These are phyloP conservation scores for Hysterangium stoloniferum DNA, from an alignment of 768 basidiomycete species.

Conservation along the genomic window DNA sequence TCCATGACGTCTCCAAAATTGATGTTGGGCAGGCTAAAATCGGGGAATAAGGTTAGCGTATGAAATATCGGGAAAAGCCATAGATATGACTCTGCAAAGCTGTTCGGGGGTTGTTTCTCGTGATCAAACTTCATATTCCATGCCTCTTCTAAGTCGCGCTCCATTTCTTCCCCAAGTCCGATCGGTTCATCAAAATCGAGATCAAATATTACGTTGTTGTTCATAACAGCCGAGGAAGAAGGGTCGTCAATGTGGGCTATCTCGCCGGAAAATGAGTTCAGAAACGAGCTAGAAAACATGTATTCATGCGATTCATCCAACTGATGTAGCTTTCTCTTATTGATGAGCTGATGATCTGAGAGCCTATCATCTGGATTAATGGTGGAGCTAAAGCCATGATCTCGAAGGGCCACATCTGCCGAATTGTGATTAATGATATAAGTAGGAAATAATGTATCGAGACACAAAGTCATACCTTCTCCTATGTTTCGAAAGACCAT, in stretches of 20 bases:
- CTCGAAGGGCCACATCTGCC: not conserved
- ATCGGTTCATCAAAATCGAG: constrained; percentile 42
- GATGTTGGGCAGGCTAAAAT: not conserved
- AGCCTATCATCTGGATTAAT: not conserved
- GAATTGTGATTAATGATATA: too few species aligned
- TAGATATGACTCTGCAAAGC: not conserved
- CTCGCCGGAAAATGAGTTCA: constrained; percentile 23
- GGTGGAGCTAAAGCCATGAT: not conserved
- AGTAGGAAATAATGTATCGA: not conserved
- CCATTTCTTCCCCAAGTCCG: constrained; percentile 60
- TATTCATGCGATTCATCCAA: constrained; percentile 67
- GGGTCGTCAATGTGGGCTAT: constrained; percentile 25
- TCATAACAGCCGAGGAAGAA: constrained; percentile 44
- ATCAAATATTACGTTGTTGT: constrained; percentile 35
- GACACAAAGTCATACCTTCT: not conserved
- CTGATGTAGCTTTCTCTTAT: constrained; percentile 37
- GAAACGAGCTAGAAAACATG: constrained; percentile 58
- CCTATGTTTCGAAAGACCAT: constrained; percentile 5
- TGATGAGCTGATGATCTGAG: not conserved
- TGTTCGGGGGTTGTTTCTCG: constrained; percentile 7
- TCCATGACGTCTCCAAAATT: not conserved
- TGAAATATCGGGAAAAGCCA: not conserved
- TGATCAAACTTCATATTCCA: constrained; percentile 34
- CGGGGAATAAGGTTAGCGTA: not conserved
- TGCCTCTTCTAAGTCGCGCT: constrained; percentile 63